Conservation (phyloP, 306 rosid species). For the Pachyrhizus erosus region DNA sequence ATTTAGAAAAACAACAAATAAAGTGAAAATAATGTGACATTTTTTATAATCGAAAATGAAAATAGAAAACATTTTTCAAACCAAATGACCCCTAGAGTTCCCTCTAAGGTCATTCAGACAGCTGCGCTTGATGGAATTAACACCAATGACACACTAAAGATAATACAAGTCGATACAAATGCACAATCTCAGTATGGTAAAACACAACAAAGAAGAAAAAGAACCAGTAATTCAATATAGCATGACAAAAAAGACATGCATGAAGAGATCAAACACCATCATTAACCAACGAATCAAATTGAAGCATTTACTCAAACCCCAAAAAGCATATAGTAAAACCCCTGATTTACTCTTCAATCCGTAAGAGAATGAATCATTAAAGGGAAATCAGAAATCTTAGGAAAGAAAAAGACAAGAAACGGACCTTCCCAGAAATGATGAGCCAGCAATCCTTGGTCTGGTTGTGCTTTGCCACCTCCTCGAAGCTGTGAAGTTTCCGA, state of each 20-base stretch:
- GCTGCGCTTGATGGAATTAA: not conserved
- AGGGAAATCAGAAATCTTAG: not conserved
- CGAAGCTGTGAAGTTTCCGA: conserved; percentile 67
- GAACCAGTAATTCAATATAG: not conserved
- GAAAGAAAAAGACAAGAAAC: conserved; percentile 47
- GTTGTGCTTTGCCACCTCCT: conserved; percentile 78
- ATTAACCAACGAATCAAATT: not conserved
- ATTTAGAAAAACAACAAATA: not conserved
- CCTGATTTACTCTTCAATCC: not conserved
- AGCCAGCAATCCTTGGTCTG: conserved; percentile 93
- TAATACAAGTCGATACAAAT: not conserved
- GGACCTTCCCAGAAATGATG: conserved; percentile 82
- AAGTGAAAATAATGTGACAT: not conserved
- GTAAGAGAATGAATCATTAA: not conserved
- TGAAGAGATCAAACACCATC: conserved; percentile 1
- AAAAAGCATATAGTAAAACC: not conserved
- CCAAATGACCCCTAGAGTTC: not conserved
- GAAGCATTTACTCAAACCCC: not conserved
- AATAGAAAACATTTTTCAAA: not conserved
- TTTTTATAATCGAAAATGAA: not conserved
- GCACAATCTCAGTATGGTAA: not conserved
- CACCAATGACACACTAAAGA: not conserved
- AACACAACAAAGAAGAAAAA: not conserved
- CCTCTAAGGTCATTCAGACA: not conserved
- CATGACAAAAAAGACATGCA: conserved; percentile 27